Evolutionary conservation across 2,329 filamentous ascomycete species (phyloP).

Genomic region (Fusarium lateritium): DNA sequence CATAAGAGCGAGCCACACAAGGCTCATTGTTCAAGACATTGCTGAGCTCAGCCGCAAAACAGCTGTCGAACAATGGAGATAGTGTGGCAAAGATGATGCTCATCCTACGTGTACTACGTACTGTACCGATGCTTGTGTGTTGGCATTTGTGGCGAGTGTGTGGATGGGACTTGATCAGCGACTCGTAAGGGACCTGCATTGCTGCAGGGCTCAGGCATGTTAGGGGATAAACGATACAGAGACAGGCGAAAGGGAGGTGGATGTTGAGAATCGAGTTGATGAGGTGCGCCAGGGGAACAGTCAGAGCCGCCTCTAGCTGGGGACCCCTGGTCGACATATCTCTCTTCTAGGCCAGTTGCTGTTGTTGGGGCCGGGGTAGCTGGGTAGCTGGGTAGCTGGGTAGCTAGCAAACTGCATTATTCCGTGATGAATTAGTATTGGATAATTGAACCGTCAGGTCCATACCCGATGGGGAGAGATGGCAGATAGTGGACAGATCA

Average conservation of each 20-base stretch:
- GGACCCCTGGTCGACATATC: conserved; percentile 37
- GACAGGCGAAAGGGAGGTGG: conserved; percentile 40
- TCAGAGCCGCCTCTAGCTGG: conserved; percentile 40
- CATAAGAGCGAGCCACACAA: conserved; percentile 1
- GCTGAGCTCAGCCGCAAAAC: conserved; percentile 13
- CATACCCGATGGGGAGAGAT: conserved; percentile 20
- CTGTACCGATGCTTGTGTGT: conserved; percentile 11
- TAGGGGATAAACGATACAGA: conserved; percentile 31
- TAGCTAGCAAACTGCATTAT: conserved; percentile 20
- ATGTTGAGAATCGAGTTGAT: conserved; percentile 33
- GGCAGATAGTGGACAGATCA: conserved; percentile 32
- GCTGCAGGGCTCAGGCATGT: conserved; percentile 8
- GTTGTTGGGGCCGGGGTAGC: conserved; percentile 34
- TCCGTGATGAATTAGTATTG: conserved; percentile 19
- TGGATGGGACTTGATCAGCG: conserved; percentile 1
- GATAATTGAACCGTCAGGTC: conserved; percentile 20
- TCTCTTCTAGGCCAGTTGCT: conserved; percentile 38
- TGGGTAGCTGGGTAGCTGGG: conserved; percentile 31
- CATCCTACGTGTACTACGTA: conserved; percentile 7
- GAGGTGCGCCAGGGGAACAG: conserved; percentile 36
- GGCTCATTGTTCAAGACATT: conserved; percentile 1
- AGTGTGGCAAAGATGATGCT: conserved; percentile 27
- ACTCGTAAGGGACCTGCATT: conserved; percentile 21
- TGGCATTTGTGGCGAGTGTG: conserved; percentile 33
- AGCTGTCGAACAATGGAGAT: conserved; percentile 1